Evolutionary conservation across 2,329 filamentous ascomycete species (phyloP).

Genomic region (Aureobasidium sp.): DNA sequence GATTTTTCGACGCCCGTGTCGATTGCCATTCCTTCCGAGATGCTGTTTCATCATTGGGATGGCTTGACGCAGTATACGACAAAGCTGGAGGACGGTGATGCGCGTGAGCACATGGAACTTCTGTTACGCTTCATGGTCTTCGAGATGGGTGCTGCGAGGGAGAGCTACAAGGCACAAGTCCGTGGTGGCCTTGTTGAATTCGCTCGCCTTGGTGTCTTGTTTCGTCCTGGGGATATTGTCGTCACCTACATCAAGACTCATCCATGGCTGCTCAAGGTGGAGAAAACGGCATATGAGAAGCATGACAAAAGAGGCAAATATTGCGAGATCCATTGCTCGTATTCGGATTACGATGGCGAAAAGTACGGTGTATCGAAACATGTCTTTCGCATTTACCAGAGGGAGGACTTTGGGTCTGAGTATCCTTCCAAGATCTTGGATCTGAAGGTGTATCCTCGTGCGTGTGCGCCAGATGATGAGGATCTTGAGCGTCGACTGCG

Average conservation of each 20-base stretch:
- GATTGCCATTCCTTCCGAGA: not conserved
- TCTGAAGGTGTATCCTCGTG: not conserved
- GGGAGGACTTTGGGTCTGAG: not conserved
- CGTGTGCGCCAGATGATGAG: not conserved
- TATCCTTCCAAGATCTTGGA: not conserved
- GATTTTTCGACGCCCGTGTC: not conserved
- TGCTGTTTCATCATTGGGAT: constrained; percentile 5
- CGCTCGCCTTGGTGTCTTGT: not conserved
- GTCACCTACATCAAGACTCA: constrained; percentile 4
- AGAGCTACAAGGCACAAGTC: not conserved
- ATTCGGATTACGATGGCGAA: not conserved
- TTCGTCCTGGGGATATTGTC: not conserved
- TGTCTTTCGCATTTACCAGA: not conserved
- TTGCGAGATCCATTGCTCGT: not conserved
- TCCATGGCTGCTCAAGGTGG: not conserved
- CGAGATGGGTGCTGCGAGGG: not conserved
- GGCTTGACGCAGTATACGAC: not conserved
- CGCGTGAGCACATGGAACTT: not conserved
- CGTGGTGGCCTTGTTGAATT: constrained; percentile 1
- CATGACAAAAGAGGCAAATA: not conserved
- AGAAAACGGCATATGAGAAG: not conserved
- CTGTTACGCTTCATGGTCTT: not conserved
- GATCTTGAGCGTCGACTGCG: not conserved
- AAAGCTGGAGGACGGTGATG: not conserved
- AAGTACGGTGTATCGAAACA: not conserved